Conservation (phyloP, 2,329 filamentous ascomycete genomes). For the Hypoxylon rubiginosum region DNA sequence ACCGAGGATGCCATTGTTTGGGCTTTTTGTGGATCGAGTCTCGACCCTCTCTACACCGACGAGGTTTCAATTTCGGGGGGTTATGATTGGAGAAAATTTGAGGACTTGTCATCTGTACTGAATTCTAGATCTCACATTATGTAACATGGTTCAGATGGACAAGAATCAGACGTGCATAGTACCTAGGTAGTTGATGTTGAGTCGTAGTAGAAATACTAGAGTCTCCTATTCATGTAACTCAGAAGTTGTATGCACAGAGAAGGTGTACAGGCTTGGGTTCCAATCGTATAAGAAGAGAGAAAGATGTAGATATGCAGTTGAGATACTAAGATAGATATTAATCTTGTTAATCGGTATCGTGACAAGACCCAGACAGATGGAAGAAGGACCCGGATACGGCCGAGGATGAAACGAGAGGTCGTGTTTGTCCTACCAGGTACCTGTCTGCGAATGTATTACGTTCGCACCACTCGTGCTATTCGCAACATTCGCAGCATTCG, state of each 20-base stretch:
- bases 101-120: background rate
- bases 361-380: background rate
- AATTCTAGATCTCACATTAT: background rate
- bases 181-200: background rate
- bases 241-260: background rate
- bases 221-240: background rate
- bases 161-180: background rate
- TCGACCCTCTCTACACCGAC: conserved; percentile 27
- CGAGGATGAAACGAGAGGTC: background rate
- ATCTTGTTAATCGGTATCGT: conserved; percentile 1
- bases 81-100: background rate
- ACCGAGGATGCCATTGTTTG: conserved; percentile 21
- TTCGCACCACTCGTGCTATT: background rate
- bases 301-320: background rate
- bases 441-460: background rate
- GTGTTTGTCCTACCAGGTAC: background rate
- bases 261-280: background rate
- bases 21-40: conserved; percentile 8
- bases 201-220: background rate
- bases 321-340: background rate
- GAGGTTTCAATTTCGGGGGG: background rate
- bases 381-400: background rate
- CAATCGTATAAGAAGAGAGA: background rate
- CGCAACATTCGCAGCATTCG: background rate
- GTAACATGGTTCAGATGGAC: background rate